Evolutionary conservation across 768 basidiomycete genomes (phyloP), one percentile per base, ranked within the genome.

Genomic region (Clavaria fumosa): DNA sequence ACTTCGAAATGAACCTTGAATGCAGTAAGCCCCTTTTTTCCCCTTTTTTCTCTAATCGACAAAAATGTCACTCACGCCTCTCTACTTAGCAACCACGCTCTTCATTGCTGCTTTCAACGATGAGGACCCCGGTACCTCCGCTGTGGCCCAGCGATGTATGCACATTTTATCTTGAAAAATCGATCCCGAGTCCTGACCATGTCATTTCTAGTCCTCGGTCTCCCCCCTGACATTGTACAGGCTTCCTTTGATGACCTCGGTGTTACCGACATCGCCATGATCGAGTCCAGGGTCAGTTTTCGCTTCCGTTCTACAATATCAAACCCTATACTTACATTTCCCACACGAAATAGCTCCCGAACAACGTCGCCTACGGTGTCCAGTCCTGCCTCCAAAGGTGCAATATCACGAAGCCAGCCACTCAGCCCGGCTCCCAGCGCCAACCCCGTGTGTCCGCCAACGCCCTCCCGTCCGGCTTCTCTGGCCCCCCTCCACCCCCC

Each of bases 141-240:
- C 40, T n/a, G 28, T 47, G 18, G 47, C 45, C 2, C 47, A 48
- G 31, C 50, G 48, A 14, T 46, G 49, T 45, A 37, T 22, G 40
- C 38, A 21, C 6, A 21, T 22, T 17, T 38, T 26, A 6, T 34
- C 18, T 27, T 20, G 23, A 7, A 39, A 37, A 9, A 12, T 26
- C 11, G 23, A n/a, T 31, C 9, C n/a, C 12, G 11, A 11, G 4
- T 18, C 10, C 15, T 4, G 18, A 31, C n/a, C 3, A 11, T 23
- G 17, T 23, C 20, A 20, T 20, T 14, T 14, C 11, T 33, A 48
- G 47, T 49, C 40, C 35, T 49, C 36, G 48, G 48, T 11, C 36
- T 49, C 11, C 45, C 48, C 3, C 39, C 39, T 4, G 46, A 47
- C 43, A 47, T 47, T 31, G 40, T 45, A n/a, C 38, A 34, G 32